These are phyloP conservation scores for Paragyromitra xinjiangensis DNA, from an alignment of 495 filamentous ascomycete genomes.

Conservation along the genomic window DNA sequence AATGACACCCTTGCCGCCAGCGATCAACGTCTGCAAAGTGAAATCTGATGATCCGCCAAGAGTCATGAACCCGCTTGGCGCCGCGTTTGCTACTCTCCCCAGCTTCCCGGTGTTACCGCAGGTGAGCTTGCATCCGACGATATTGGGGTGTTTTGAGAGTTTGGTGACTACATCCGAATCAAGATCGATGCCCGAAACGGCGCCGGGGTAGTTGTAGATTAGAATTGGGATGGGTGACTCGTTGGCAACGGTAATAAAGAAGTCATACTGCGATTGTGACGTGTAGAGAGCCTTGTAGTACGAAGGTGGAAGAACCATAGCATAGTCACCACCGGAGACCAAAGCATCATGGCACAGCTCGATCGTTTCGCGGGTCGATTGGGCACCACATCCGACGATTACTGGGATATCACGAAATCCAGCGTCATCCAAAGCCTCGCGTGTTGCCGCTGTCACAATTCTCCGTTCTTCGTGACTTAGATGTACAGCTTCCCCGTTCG, in stretches of 20 bases:
- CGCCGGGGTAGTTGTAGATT: constrained; percentile 94
- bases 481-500: constrained; percentile 89
- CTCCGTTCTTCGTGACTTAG: constrained; percentile 75
- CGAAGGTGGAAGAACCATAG: constrained; percentile 81
- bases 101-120: constrained; percentile 96
- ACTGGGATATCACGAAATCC: constrained; percentile 75
- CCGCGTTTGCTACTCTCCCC: constrained; percentile 74
- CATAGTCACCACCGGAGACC: constrained; percentile 80
- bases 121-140: constrained; percentile 89
- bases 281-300: constrained; percentile 79
- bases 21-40: constrained; percentile 81
- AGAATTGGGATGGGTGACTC: constrained; percentile 85
- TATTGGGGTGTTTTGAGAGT: constrained; percentile 81
- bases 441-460: constrained; percentile 75
- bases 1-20: constrained; percentile 86
- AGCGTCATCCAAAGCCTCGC: constrained; percentile 74
- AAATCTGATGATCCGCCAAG: constrained; percentile 91
- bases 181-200: constrained; percentile 81
- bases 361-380: constrained; percentile 87
- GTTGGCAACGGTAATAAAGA: constrained; percentile 80
- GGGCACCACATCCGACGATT: constrained; percentile 84
- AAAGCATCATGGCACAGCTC: constrained; percentile 79
- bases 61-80: constrained; percentile 63
- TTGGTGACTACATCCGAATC: constrained; percentile 79
- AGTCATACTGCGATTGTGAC: constrained; percentile 69